Conservation (phyloP, 192 early-diverging fungal species). For the Chytriomyces sp. region DNA sequence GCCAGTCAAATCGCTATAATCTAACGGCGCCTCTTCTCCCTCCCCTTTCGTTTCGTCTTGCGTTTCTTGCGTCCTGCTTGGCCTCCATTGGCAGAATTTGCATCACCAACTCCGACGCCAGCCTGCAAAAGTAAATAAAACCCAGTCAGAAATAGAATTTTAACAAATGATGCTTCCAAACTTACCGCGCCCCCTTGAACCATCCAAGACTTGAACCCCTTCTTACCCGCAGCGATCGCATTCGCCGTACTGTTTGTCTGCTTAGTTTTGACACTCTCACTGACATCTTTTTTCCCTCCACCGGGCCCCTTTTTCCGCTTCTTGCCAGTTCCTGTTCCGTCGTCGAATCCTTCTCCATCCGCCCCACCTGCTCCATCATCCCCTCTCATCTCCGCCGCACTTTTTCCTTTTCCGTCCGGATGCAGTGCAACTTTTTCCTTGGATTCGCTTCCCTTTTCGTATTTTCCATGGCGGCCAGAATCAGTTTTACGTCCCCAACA, state of each 20-base stretch:
- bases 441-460: constrained; percentile 12
- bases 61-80: not conserved
- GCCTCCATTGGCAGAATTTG: constrained; percentile 1
- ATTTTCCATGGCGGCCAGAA: constrained; percentile 12
- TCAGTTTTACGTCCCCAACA: constrained; percentile 12
- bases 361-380: not conserved
- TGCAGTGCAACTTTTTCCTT: constrained; percentile 10
- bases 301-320: constrained; percentile 26
- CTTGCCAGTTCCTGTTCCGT: not conserved
- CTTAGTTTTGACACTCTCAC: constrained; percentile 21
- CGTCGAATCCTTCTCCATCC: constrained; percentile 5
- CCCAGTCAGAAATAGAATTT: no score
- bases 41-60: constrained; percentile 21
- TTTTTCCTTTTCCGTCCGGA: constrained; percentile 31
- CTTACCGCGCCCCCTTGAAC: constrained; percentile 7
- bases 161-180: not conserved
- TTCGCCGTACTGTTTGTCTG: constrained; percentile 8
- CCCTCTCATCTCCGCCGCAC: constrained; percentile 21
- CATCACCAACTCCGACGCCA: not conserved
- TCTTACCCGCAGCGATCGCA: constrained; percentile 17
- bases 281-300: constrained; percentile 12
- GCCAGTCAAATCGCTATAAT: constrained; percentile 22
- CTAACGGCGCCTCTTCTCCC: constrained; percentile 1
- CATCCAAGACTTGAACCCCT: constrained; percentile 35
- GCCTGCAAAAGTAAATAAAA: not conserved